Evolutionary conservation across 352 stramenopile species (phyloP), one percentile per base, ranked within the genome.

Genomic region (Pythium chondricola): DNA sequence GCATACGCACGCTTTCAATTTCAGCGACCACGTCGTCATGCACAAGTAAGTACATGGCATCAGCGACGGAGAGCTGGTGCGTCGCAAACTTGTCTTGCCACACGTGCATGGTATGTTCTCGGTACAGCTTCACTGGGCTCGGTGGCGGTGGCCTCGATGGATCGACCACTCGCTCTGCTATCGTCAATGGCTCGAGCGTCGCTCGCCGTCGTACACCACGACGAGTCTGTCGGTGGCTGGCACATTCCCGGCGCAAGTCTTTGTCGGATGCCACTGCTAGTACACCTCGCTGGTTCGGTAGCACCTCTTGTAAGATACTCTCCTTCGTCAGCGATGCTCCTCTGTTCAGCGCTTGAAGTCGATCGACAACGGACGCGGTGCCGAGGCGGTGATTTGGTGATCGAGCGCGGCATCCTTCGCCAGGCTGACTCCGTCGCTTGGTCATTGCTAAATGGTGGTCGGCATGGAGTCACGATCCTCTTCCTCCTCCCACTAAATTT

Each of bases 51-150:
- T 76, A 77, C 1, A 83, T 16, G n/a, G 57, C 37, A 39, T 85
- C 76, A 33, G 77, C 57, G 1, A 51, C 38, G 4, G 46, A 64
- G 26, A 88, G 55, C 16, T 49, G 37, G 4, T 62, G 66, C 7
- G 47, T 41, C 3, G 49, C 46, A 41, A 83, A 71, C 51, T 88
- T 88, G 44, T 78, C 61, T 22, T 85, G 69, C 76, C 76, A 88
- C 1, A 88, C 52, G 18, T 51, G 48, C 21, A 71, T 26, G 13
- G 39, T 55, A 30, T 74, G 48, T 0, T 53, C 33, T n/a, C 40
- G 26, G 26, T 63, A 56, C 2, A 47, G 30, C 3, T 43, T 17
- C 13, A 27, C 20, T 2, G 43, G 5, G 24, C 11, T 21, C 24
- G 33, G 18, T 3, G 29, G 48, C 6, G 8, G n/a, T n/a, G n/a